These are phyloP conservation scores for Phenoliferia sp. DNA, from an alignment of 1,284 basidiomycete species.

Conservation along the genomic window DNA sequence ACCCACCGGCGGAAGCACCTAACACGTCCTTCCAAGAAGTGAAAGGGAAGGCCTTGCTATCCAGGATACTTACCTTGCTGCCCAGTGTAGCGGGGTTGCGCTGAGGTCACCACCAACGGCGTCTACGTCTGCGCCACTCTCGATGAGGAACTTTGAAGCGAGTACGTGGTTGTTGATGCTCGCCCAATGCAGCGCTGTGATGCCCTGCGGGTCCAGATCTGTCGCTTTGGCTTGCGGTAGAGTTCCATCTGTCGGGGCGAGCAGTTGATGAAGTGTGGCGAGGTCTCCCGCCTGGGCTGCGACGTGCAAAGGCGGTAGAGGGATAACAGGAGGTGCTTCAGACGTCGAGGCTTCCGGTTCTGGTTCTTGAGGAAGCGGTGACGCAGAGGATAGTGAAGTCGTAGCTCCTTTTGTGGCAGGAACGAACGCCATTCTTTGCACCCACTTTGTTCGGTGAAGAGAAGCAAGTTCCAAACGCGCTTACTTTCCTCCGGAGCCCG, in stretches of 20 bases:
- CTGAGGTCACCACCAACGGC: conserved; percentile 88
- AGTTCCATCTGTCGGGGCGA: not conserved
- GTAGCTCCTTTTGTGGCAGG: too few species aligned
- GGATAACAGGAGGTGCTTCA: too few species aligned
- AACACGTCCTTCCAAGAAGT: too few species aligned
- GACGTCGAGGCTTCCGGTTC: too few species aligned
- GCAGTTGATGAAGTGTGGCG: conserved; percentile 3
- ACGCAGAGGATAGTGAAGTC: too few species aligned
- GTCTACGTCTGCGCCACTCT: conserved; percentile 92
- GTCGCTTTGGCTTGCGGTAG: conserved; percentile 46
- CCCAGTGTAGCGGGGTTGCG: conserved; percentile 98
- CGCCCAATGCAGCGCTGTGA: conserved; percentile 95
- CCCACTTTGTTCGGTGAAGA: too few species aligned
- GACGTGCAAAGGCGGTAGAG: conserved; percentile 18
- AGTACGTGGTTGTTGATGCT: conserved; percentile 84
- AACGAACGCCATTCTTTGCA: too few species aligned
- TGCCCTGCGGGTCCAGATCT: conserved; percentile 81
- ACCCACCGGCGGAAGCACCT: too few species aligned
- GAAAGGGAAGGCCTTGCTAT: not conserved
- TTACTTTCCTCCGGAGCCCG: too few species aligned
- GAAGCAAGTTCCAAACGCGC: too few species aligned
- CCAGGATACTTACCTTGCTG: conserved; percentile 56
- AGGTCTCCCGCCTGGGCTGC: conserved; percentile 27
- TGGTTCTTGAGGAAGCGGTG: too few species aligned
- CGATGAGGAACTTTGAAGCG: conserved; percentile 73